These are phyloP conservation scores for Serendipita sp. DNA, from an alignment of 768 basidiomycete genomes.

Conservation along the genomic window DNA sequence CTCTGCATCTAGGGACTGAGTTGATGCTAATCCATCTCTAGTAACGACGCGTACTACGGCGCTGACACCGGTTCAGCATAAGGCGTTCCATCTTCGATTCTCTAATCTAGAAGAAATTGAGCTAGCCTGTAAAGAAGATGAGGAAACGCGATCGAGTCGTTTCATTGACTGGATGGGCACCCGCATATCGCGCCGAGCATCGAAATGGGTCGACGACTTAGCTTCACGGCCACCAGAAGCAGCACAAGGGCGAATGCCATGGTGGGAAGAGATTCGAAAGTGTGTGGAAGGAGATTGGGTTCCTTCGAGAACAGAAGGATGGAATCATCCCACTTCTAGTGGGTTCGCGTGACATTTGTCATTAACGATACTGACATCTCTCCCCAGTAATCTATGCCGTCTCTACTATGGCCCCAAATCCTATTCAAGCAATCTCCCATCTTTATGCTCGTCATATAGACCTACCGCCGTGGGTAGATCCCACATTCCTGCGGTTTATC, in stretches of 20 bases:
- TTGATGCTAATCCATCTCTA: slow-evolving; percentile 17
- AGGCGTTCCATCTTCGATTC: slow-evolving; percentile 61
- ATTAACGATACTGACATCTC: slow-evolving; percentile 9
- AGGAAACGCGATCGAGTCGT: slow-evolving; percentile 59
- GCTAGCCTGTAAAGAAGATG: slow-evolving; percentile 57
- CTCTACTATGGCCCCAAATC: slow-evolving; percentile 68
- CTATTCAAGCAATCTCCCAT: slow-evolving; percentile 59
- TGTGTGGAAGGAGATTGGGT: slow-evolving; percentile 65
- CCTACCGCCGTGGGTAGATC: slow-evolving; percentile 70
- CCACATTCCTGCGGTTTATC: slow-evolving; percentile 51
- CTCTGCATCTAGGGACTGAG: slow-evolving; percentile 1
- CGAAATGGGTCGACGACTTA: slow-evolving; percentile 38
- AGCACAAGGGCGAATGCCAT: slow-evolving; percentile 38
- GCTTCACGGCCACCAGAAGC: slow-evolving; percentile 13
- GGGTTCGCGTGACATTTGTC: slow-evolving; percentile 18
- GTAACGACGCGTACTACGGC: slow-evolving; percentile 68
- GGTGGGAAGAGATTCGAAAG: slow-evolving; percentile 74
- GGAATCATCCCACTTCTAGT: slow-evolving; percentile 81
- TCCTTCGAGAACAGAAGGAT: slow-evolving; percentile 56
- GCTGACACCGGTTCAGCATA: slow-evolving; percentile 51
- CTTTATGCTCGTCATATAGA: slow-evolving; percentile 52
- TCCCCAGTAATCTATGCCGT: slow-evolving; percentile 59
- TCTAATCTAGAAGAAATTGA: slow-evolving; percentile 62
- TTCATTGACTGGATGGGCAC: slow-evolving; percentile 78
- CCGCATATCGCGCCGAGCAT: slow-evolving; percentile 45